Evolutionary conservation across 2,329 filamentous ascomycete genomes (phyloP).

Genomic region (Phyllosticta paracitricarpa): DNA sequence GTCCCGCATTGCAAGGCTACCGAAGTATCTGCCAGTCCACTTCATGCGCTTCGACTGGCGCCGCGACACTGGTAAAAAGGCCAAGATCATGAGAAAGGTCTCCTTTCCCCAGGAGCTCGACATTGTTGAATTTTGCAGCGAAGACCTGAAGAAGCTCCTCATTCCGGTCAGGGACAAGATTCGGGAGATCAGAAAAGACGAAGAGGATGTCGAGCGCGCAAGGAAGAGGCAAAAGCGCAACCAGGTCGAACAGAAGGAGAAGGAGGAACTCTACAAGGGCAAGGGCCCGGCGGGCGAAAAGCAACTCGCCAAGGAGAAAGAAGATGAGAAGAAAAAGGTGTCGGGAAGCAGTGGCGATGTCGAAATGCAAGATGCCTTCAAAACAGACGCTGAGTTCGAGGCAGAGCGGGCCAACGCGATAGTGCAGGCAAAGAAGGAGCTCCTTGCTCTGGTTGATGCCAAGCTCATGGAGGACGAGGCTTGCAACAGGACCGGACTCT

Average conservation of each 20-base stretch:
- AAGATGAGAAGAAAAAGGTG: slow-evolving; percentile 34
- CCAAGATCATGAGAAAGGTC: slow-evolving; percentile 98
- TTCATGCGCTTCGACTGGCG: slow-evolving; percentile 99
- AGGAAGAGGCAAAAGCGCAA: slow-evolving; percentile 82
- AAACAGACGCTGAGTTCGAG: slow-evolving; percentile 89
- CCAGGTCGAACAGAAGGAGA: slow-evolving; percentile 38
- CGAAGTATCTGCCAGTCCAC: slow-evolving; percentile 92
- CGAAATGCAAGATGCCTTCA: slow-evolving; percentile 66
- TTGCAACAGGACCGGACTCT: slow-evolving; percentile 87
- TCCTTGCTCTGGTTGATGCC: slow-evolving; percentile 66
- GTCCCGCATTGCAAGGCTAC: slow-evolving; percentile 79
- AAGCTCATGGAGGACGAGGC: slow-evolving; percentile 67
- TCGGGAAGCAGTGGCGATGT: slow-evolving; percentile 53
- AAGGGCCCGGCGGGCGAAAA: slow-evolving; percentile 32
- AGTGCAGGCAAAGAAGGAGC: slow-evolving; percentile 74
- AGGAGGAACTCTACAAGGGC: slow-evolving; percentile 27
- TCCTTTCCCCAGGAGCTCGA: slow-evolving; percentile 92
- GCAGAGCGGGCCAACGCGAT: slow-evolving; percentile 71
- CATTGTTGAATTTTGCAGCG: slow-evolving; percentile 88
- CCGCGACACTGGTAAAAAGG: slow-evolving; percentile 89
- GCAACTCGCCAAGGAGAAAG: slow-evolving; percentile 35
- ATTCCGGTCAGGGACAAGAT: slow-evolving; percentile 94
- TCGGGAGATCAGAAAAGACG: slow-evolving; percentile 87
- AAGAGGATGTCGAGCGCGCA: slow-evolving; percentile 82
- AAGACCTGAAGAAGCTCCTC: slow-evolving; percentile 71